Conservation (phyloP, 1,139 yeast species). For the Geotrichum siamense region DNA sequence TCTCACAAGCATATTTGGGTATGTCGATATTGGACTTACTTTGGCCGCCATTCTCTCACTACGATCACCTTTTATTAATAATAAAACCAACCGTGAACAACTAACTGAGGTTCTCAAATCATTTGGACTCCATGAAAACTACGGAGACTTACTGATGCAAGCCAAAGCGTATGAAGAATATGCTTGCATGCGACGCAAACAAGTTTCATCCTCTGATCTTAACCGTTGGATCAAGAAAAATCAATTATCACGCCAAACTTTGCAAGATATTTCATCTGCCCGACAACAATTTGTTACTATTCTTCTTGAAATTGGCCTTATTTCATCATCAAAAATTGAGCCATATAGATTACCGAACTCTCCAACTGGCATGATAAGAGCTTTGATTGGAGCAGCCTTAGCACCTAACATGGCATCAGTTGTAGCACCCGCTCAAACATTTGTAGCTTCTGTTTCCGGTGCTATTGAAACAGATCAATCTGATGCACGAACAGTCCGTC, state of each 20-base stretch:
- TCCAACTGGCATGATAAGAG: conserved; percentile 41
- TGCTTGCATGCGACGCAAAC: conserved; percentile 20
- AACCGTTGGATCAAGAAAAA: conserved; percentile 55
- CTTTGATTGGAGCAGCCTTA: conserved; percentile 71
- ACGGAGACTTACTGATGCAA: conserved; percentile 71
- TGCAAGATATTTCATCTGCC: conserved; percentile 67
- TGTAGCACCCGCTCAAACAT: conserved; percentile 76
- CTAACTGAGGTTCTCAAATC: conserved; percentile 46
- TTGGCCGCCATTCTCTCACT: conserved; percentile 68
- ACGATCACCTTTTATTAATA: conserved; percentile 64
- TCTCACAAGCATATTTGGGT: conserved; percentile 74
- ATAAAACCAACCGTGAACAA: conserved; percentile 55
- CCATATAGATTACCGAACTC: conserved; percentile 2
- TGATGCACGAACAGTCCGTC: conserved; percentile 65
- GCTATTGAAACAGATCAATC: conserved; percentile 72
- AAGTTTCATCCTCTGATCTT: conserved; percentile 26
- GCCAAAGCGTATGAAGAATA: conserved; percentile 52
- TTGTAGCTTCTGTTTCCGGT: conserved; percentile 61
- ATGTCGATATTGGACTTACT: conserved; percentile 66
- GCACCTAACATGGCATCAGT: conserved; percentile 80
- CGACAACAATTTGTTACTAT: conserved; percentile 60
- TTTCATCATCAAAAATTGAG: conserved; percentile 37
- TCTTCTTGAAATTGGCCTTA: conserved; percentile 68
- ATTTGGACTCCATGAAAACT: conserved; percentile 32
- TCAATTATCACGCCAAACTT: conserved; percentile 52